Conservation (phyloP, 345 rosid species). For the Carallia brachiata region DNA sequence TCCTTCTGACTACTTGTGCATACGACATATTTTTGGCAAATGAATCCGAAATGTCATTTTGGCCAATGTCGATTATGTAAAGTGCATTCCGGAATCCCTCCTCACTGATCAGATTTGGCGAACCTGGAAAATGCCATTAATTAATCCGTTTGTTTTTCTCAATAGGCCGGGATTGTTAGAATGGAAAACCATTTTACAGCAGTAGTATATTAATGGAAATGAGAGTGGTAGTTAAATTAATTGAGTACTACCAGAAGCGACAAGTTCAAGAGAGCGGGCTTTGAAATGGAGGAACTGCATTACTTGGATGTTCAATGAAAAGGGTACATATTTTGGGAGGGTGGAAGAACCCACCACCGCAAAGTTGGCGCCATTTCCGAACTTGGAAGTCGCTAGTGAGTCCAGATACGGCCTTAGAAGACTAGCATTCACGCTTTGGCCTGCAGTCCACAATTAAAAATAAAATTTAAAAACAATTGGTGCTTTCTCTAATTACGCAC, state of each 20-base stretch:
- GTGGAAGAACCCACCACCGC: conserved; percentile 79
- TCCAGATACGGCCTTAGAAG: conserved; percentile 67
- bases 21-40: conserved; percentile 60
- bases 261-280: conserved; percentile 59
- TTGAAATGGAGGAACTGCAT: conserved; percentile 88
- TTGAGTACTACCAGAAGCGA: conserved; percentile 33
- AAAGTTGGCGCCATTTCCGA: conserved; percentile 69
- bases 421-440: conserved; percentile 71
- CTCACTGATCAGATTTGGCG: conserved; percentile 32
- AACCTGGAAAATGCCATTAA: conserved; percentile 28
- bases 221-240: neutral
- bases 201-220: neutral
- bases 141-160: neutral
- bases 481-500: neutral
- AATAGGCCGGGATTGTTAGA: neutral
- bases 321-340: conserved; percentile 75
- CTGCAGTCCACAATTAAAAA: conserved; percentile 53
- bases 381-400: conserved; percentile 59
- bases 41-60: conserved; percentile 74
- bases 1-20: conserved; percentile 39
- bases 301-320: conserved; percentile 68
- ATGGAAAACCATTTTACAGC: no score
- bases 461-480: no score
- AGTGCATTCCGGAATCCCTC: conserved; percentile 64
- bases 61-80: conserved; percentile 84